phyloP scores from a whole-genome alignment of 108 stramenopile species.

The Chaetoceros tenuissimus region DNA sequence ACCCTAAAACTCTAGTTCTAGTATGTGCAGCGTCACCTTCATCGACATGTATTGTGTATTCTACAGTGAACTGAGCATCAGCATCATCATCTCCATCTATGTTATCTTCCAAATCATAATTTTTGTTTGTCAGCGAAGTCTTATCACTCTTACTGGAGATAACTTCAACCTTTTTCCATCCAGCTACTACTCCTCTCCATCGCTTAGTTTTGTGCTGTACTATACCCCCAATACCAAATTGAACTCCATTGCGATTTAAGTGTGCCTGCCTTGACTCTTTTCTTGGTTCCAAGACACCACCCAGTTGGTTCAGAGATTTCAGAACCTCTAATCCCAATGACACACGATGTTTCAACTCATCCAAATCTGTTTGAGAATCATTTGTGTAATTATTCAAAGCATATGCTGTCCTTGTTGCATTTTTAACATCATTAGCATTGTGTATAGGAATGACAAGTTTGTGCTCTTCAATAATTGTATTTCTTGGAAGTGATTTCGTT shows the following conservation, averaged over 20 bases:
- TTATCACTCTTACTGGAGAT: slow-evolving; percentile 1
- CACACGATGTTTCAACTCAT: slow-evolving; percentile 31
- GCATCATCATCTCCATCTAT: neutral
- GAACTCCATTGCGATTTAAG: slow-evolving; percentile 24
- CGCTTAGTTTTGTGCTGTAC: slow-evolving; percentile 49
- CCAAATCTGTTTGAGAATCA: slow-evolving; percentile 13
- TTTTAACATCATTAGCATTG: slow-evolving; percentile 35
- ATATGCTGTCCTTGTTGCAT: slow-evolving; percentile 49
- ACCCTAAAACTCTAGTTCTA: neutral
- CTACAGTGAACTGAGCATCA: slow-evolving; percentile 8
- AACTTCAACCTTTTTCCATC: slow-evolving; percentile 34
- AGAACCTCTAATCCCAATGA: slow-evolving; percentile 62
- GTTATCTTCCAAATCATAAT: slow-evolving; percentile 20
- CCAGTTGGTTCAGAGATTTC: slow-evolving; percentile 57
- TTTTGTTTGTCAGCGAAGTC: slow-evolving; percentile 63
- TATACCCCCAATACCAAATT: slow-evolving; percentile 63
- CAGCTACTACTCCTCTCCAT: slow-evolving; percentile 70
- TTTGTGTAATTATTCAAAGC: slow-evolving; percentile 37
- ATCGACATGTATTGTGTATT: slow-evolving; percentile 56
- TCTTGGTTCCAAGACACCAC: slow-evolving; percentile 28
- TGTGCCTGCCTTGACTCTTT: slow-evolving; percentile 17
- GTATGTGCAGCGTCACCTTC: slow-evolving; percentile 35
- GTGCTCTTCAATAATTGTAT: slow-evolving; percentile 27
- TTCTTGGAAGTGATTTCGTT: slow-evolving; percentile 7
- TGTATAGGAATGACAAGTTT: slow-evolving; percentile 45